Percentiles rank a stretch among this genome's conserved stretches.
Conservation (phyloP, 2,329 filamentous ascomycete genomes). For the Sclerotinia glacialis region DNA sequence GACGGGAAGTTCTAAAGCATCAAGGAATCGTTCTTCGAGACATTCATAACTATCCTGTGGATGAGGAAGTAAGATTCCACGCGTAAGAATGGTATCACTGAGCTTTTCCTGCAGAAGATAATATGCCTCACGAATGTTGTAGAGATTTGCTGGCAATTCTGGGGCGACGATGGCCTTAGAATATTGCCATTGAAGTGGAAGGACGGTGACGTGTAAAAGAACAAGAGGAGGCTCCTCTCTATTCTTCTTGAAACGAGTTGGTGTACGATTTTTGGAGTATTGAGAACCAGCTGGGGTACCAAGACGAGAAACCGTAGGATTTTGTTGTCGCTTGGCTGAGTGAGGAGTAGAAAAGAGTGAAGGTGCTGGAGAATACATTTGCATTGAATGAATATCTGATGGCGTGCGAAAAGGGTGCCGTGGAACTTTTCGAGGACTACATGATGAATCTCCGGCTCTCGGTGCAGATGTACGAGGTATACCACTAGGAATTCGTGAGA, state of each 20-base stretch:
- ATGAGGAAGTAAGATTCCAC: conserved; percentile 73
- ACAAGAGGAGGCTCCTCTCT: conserved; percentile 65
- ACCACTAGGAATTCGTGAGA: conserved; percentile 45
- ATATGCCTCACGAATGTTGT: conserved; percentile 60
- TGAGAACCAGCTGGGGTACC: conserved; percentile 50
- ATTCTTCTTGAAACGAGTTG: conserved; percentile 56
- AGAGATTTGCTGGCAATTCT: conserved; percentile 47
- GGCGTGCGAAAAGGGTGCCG: conserved; percentile 67
- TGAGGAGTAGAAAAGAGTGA: conserved; percentile 57
- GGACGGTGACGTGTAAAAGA: conserved; percentile 71
- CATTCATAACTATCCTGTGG: conserved; percentile 78
- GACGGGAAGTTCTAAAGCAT: conserved; percentile 68
- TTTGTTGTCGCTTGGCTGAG: conserved; percentile 47
- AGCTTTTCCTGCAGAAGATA: conserved; percentile 66
- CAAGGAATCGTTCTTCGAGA: conserved; percentile 72
- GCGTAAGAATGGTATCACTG: conserved; percentile 68
- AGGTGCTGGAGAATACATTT: conserved; percentile 65
- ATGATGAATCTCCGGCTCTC: conserved; percentile 39
- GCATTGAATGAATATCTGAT: conserved; percentile 66
- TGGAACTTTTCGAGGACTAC: conserved; percentile 52
- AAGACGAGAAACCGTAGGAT: conserved; percentile 52
- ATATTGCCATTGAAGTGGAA: conserved; percentile 68
- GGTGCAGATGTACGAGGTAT: conserved; percentile 31
- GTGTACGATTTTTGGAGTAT: conserved; percentile 43
- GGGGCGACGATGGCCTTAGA: conserved; percentile 51